Base-by-base conservation (phyloP, 208 protist species). In the Crithidia sp. region DNA sequence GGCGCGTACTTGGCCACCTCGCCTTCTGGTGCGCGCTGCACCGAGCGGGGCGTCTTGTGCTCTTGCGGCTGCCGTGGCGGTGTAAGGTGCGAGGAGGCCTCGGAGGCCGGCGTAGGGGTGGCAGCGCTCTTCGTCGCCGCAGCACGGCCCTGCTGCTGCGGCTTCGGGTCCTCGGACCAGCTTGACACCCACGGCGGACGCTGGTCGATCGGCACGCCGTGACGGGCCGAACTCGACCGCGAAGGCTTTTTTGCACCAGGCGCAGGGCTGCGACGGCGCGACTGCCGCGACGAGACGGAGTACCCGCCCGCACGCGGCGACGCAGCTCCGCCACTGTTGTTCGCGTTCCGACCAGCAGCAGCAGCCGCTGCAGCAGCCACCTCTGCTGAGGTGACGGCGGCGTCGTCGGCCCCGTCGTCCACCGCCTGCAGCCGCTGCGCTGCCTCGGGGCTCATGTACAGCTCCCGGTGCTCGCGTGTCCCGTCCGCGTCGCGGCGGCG, bases 161-260 rank as follows among this genome's bases (percentile, higher is more conserved):
- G 19, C 10, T 55, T 37, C 0, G 14, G 12, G 4, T 47, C 47
- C 45, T 55, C 53, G 14, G 45, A 57, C 59, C 47, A 79, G 16
- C 53, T 40, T 3, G n/a, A 36, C 39, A 74, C 67, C 74, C 74
- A 79, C 43, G 74, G 74, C 44, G 74, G 74, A 4, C 67, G 66
- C 61, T 54, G 41, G 14, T 45, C 61, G 1, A 73, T 58, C 14
- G 74, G 61, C 6, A 69, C 28, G 2, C 49, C 5, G 41, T 56
- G 74, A 57, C 17, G 19, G 17, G 49, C 52, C 37, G 37, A 57
- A 13, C 37, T 13, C 37, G 19, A 12, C 28, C 57, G 71, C 40
- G 56, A 47, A 12, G 43, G 39, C 59, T 12, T 39, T 2, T 55
- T 3, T 14, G 56, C 40, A n/a, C 6, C 40, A 37, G 55, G 44